Evolutionary conservation across 306 rosid species (phyloP).

Genomic region (Castanea crenata): DNA sequence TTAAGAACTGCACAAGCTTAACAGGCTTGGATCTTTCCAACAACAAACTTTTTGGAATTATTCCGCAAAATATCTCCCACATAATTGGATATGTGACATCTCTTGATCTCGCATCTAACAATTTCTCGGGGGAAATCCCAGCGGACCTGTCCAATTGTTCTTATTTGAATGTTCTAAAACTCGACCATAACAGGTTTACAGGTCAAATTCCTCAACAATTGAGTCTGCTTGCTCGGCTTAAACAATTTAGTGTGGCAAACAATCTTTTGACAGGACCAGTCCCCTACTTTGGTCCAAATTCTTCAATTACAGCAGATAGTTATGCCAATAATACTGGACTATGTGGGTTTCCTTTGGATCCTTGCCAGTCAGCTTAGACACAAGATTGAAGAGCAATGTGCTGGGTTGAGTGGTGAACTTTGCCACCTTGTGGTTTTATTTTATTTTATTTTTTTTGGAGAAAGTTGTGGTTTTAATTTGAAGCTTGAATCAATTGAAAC

Average conservation of each 20-base stretch:
- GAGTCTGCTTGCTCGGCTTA: slow-evolving; percentile 38
- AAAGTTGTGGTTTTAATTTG: too few relatives aligned
- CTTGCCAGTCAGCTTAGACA: slow-evolving; percentile 19
- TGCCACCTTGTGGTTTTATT: too few relatives aligned
- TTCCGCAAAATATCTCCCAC: slow-evolving; percentile 42
- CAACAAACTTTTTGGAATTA: slow-evolving; percentile 53
- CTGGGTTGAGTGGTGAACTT: too few relatives aligned
- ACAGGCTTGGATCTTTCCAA: slow-evolving; percentile 78
- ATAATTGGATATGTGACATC: slow-evolving; percentile 7
- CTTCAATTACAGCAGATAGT: neutral
- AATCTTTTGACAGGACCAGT: slow-evolving; percentile 65
- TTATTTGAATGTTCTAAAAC: slow-evolving; percentile 59
- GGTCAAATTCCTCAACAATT: slow-evolving; percentile 65
- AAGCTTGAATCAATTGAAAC: too few relatives aligned
- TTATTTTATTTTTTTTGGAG: too few relatives aligned
- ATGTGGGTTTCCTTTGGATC: slow-evolving; percentile 35
- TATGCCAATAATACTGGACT: slow-evolving; percentile 68
- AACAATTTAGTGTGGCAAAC: slow-evolving; percentile 44
- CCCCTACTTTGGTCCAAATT: slow-evolving; percentile 15
- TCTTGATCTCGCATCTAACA: slow-evolving; percentile 79
- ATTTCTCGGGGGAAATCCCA: slow-evolving; percentile 67
- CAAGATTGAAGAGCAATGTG: too few relatives aligned
- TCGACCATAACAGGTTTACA: slow-evolving; percentile 50
- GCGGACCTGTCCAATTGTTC: slow-evolving; percentile 27
- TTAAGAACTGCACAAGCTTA: slow-evolving; percentile 60